Evolutionary conservation across 139 green algal genomes (phyloP).

Genomic region (Gonium pectorale): DNA sequence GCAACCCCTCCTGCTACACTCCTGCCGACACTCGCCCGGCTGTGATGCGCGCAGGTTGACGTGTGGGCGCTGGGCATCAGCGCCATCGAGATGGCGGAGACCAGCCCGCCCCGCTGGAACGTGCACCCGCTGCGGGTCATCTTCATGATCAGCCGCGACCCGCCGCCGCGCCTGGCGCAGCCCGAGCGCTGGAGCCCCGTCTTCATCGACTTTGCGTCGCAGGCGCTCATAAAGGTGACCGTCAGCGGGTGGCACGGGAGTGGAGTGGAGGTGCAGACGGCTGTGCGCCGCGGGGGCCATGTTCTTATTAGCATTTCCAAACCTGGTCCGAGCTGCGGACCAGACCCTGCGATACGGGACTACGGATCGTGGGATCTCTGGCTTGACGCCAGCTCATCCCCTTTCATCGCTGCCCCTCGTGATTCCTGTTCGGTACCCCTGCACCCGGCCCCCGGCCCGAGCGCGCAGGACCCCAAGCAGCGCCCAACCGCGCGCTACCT

Average conservation of each 20-base stretch:
- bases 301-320: too few relatives aligned
- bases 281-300: too few relatives aligned
- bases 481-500: constrained; percentile 81
- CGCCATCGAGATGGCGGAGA: constrained; percentile 94
- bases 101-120: constrained; percentile 83
- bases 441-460: too few relatives aligned
- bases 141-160: constrained; percentile 92
- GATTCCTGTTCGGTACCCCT: too few relatives aligned
- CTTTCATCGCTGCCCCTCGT: too few relatives aligned
- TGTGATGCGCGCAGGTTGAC: too few relatives aligned
- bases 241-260: neutral
- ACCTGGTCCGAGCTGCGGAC: too few relatives aligned
- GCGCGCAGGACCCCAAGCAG: constrained; percentile 70
- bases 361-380: too few relatives aligned
- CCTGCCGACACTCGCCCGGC: too few relatives aligned
- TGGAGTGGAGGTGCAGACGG: too few relatives aligned
- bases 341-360: too few relatives aligned
- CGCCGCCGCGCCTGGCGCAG: constrained; percentile 74
- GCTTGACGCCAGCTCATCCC: too few relatives aligned
- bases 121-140: constrained; percentile 95
- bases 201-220: constrained; percentile 89
- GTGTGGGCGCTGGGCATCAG: constrained; percentile 92
- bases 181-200: constrained; percentile 76
- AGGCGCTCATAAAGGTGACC: constrained; percentile 86
- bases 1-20: neutral